These are phyloP conservation scores for Hygrophorus russula DNA, from an alignment of 768 basidiomycete species.

Conservation along the genomic window DNA sequence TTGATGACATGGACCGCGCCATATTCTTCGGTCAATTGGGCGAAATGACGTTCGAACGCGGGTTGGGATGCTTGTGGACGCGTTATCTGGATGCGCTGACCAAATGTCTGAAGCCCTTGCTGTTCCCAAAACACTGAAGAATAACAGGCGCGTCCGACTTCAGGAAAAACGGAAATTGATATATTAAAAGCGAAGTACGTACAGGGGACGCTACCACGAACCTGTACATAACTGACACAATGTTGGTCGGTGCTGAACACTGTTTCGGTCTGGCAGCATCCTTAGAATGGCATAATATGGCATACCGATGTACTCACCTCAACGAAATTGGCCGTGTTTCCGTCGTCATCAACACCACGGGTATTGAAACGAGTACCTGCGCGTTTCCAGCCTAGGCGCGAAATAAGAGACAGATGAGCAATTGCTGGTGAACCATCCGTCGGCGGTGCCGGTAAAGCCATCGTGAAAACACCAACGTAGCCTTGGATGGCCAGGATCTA, in stretches of 20 bases:
- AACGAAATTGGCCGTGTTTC: constrained; percentile 92
- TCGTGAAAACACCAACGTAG: constrained; percentile 73
- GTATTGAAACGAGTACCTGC: constrained; percentile 98
- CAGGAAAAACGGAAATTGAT: constrained; percentile 9
- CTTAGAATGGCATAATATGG: constrained; percentile 6
- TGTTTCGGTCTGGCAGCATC: constrained; percentile 64
- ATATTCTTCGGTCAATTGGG: constrained; percentile 80
- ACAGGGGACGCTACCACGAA: constrained; percentile 93
- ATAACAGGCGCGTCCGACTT: constrained; percentile 1
- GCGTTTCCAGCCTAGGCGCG: constrained; percentile 85
- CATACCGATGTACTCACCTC: constrained; percentile 43
- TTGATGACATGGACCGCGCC: constrained; percentile 81
- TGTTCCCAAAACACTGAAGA: constrained; percentile 95
- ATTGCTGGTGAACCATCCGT: constrained; percentile 61
- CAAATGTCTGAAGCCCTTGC: constrained; percentile 89
- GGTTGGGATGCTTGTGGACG: constrained; percentile 94
- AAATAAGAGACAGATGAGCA: constrained; percentile 72
- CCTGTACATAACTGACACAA: constrained; percentile 87
- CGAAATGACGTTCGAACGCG: constrained; percentile 92
- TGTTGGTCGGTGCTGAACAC: constrained; percentile 80
- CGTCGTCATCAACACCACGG: constrained; percentile 91
- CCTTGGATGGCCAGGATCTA: constrained; percentile 92
- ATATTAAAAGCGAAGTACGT: constrained; percentile 26
- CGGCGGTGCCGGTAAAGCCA: constrained; percentile 68
- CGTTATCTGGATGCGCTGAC: constrained; percentile 89